These are phyloP conservation scores for Cymbopogon flexuosus DNA, from an alignment of 202 grass and related monocot genomes.

Conservation along the genomic window DNA sequence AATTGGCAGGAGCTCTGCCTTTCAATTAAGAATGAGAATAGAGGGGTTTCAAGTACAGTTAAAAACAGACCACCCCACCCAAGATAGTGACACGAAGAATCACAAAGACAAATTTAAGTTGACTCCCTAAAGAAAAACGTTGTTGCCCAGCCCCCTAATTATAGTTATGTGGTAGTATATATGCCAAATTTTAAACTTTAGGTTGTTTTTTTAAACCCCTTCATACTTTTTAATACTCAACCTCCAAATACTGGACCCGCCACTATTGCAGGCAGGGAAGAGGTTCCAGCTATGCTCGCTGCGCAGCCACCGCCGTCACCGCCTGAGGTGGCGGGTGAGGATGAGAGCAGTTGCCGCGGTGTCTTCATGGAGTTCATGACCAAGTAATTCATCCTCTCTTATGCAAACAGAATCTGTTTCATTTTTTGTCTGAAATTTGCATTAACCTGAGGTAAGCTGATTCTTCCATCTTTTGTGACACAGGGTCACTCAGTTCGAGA, in stretches of 20 bases:
- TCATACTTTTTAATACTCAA: background rate
- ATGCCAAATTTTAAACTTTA: background rate
- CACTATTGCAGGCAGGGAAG: background rate
- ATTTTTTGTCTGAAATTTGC: background rate
- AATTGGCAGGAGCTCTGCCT: no score
- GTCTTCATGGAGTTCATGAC: constrained; percentile 40
- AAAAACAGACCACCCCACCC: no score
- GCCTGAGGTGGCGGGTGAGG: background rate
- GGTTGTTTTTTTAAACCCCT: background rate
- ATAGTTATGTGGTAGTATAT: background rate
- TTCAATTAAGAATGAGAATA: no score
- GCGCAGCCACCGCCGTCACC: background rate
- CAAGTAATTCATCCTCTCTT: background rate
- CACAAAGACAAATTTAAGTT: no score
- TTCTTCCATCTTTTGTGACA: background rate
- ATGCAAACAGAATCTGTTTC: no score
- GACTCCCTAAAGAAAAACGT: no score
- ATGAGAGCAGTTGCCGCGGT: background rate
- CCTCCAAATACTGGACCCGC: background rate
- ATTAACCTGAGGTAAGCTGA: background rate
- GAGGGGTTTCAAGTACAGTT: no score
- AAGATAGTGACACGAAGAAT: no score
- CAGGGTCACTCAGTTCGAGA: constrained; percentile 33
- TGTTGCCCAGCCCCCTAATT: no score
- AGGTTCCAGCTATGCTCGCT: background rate